Evolutionary conservation across 352 stramenopile genomes (phyloP).

Genomic region (Phytophthora lateralis): DNA sequence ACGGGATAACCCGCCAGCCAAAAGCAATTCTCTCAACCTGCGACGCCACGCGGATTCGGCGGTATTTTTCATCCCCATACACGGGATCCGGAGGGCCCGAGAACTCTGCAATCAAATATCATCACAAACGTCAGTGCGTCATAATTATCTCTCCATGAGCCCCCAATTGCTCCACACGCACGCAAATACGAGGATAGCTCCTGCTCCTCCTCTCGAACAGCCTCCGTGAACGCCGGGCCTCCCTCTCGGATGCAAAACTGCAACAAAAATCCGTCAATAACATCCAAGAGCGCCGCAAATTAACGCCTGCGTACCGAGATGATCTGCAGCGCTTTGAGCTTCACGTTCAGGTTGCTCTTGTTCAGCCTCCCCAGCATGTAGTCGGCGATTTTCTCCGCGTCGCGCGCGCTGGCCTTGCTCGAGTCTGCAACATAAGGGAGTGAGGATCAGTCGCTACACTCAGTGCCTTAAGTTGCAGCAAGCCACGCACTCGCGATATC

Average conservation of each 20-base stretch:
- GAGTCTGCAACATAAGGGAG: slow-evolving; percentile 40
- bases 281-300: slow-evolving; percentile 2
- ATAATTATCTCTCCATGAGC: neutral
- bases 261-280: slow-evolving; percentile 14
- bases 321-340: slow-evolving; percentile 87
- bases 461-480: neutral
- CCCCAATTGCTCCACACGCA: slow-evolving; percentile 34
- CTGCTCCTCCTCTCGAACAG: slow-evolving; percentile 71
- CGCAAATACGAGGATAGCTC: slow-evolving; percentile 74
- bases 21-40: slow-evolving; percentile 42
- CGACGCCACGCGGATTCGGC: slow-evolving; percentile 78
- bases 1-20: slow-evolving; percentile 1
- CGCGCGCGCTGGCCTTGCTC: slow-evolving; percentile 64
- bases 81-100: slow-evolving; percentile 75
- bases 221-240: slow-evolving; percentile 58
- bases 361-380: slow-evolving; percentile 74
- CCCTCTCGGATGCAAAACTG: slow-evolving; percentile 85
- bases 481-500: slow-evolving; percentile 73
- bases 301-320: slow-evolving; percentile 52
- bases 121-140: slow-evolving; percentile 4
- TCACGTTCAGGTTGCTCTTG: slow-evolving; percentile 87
- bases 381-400: slow-evolving; percentile 82
- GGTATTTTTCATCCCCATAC: slow-evolving; percentile 85
- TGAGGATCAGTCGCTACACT: neutral
- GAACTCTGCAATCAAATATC: slow-evolving; percentile 57